phyloP scores from a whole-genome alignment of 2,329 filamentous ascomycete genomes.

The Epicoccum nigrum region DNA sequence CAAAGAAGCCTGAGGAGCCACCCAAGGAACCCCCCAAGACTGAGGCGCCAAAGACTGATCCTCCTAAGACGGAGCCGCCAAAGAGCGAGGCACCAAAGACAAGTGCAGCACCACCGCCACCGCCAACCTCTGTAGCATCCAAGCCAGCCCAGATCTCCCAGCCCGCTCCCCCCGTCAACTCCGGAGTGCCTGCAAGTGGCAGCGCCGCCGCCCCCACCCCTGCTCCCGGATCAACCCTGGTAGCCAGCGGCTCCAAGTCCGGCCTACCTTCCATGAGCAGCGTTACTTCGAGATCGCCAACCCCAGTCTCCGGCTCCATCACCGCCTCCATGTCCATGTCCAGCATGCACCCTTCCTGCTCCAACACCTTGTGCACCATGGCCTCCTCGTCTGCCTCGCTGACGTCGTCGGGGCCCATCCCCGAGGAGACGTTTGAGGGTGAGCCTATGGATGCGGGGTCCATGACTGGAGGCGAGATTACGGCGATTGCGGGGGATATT shows the following conservation, averaged over 20 bases:
- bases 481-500: constrained; percentile 1
- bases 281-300: neutral
- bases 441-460: constrained; percentile 16
- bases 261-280: neutral
- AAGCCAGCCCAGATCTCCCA: neutral
- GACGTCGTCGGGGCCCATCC: constrained; percentile 3
- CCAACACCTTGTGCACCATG: constrained; percentile 14
- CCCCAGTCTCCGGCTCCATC: neutral
- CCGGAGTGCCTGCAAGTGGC: neutral
- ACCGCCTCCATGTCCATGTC: constrained; percentile 3
- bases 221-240: neutral
- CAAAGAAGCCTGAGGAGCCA: constrained; percentile 1
- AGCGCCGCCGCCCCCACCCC: neutral
- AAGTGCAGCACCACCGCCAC: neutral
- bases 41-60: neutral
- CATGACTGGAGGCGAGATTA: constrained; percentile 12
- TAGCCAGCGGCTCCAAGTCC: neutral
- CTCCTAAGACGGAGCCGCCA: constrained; percentile 1
- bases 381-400: constrained; percentile 3
- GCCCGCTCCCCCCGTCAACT: neutral
- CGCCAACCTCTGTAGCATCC: neutral
- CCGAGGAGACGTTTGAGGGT: constrained; percentile 12
- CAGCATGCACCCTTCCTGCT: constrained; percentile 9
- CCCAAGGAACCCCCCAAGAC: neutral
- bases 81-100: constrained; percentile 1